phyloP scores from a whole-genome alignment of 495 filamentous ascomycete genomes.

The Xylaria curta region DNA sequence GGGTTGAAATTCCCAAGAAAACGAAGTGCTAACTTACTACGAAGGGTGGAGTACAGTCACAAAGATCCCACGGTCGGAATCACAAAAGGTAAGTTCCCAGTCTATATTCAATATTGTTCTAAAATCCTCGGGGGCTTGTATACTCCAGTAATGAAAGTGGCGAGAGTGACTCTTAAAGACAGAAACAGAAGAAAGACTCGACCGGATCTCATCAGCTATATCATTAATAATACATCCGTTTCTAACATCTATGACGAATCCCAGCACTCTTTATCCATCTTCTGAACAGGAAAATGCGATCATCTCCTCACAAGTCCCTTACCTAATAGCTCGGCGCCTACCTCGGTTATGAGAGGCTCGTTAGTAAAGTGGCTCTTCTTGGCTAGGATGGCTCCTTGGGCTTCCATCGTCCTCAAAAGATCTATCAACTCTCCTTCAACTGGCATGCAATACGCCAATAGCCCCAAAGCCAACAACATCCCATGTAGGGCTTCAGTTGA shows the following conservation, averaged over 20 bases:
- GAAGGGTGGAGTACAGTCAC: not conserved
- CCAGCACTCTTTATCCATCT: not conserved
- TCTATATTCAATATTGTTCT: not conserved
- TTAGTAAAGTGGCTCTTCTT: conserved; percentile 61
- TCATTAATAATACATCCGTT: not conserved
- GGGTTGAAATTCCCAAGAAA: not conserved
- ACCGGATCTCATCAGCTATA: not conserved
- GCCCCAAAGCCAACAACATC: conserved; percentile 73
- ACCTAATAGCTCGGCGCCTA: conserved; percentile 54
- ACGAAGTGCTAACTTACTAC: not conserved
- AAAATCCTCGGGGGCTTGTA: not conserved
- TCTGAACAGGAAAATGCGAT: not conserved
- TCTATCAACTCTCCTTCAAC: conserved; percentile 74
- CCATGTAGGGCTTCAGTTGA: conserved; percentile 75
- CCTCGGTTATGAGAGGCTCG: conserved; percentile 65
- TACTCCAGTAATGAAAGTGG: not conserved
- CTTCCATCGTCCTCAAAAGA: conserved; percentile 75
- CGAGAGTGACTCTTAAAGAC: not conserved
- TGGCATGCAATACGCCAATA: conserved; percentile 72
- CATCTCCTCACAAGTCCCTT: conserved; percentile 46
- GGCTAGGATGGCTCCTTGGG: conserved; percentile 59
- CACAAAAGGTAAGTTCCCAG: not conserved
- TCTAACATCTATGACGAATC: not conserved
- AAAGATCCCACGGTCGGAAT: not conserved
- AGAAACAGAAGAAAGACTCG: not conserved